Percentiles rank a stretch among this genome's conserved stretches.
phyloP scores from a whole-genome alignment of 2,329 filamentous ascomycete genomes.

The Xylaria sp. region DNA sequence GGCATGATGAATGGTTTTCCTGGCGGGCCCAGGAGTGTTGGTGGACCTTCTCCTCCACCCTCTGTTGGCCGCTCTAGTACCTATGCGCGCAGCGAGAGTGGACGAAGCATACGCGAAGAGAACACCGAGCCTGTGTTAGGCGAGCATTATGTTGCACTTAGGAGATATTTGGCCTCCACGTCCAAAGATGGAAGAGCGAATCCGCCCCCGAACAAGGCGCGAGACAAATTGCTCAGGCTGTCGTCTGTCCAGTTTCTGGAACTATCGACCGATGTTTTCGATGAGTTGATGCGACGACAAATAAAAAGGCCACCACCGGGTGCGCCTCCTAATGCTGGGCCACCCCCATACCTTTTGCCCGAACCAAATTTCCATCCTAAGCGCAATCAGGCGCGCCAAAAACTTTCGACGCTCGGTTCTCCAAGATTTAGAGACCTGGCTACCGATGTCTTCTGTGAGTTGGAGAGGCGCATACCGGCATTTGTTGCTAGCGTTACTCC shows the following conservation, averaged over 20 bases:
- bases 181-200: conserved; percentile 79
- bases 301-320: conserved; percentile 67
- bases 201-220: conserved; percentile 83
- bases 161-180: conserved; percentile 75
- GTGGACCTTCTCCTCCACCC: conserved; percentile 83
- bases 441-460: conserved; percentile 94
- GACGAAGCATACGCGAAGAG: conserved; percentile 69
- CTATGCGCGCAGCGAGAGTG: conserved; percentile 74
- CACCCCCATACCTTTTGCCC: conserved; percentile 82
- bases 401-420: conserved; percentile 87
- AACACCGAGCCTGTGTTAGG: conserved; percentile 70
- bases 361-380: conserved; percentile 94
- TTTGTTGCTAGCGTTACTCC: conserved; percentile 77
- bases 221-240: conserved; percentile 91
- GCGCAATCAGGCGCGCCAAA: conserved; percentile 96
- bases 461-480: conserved; percentile 88
- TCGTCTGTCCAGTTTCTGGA: conserved; percentile 96
- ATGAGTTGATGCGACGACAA: conserved; percentile 90
- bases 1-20: conserved; percentile 70
- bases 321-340: conserved; percentile 59
- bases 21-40: conserved; percentile 64
- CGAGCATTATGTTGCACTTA: conserved; percentile 85
- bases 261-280: conserved; percentile 96
- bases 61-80: conserved; percentile 88
- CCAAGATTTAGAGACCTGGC: conserved; percentile 90